Evolutionary conservation across 345 rosid genomes (phyloP), one percentile per base, ranked within the genome.

Genomic region (Eucalyptus pauciflora): DNA sequence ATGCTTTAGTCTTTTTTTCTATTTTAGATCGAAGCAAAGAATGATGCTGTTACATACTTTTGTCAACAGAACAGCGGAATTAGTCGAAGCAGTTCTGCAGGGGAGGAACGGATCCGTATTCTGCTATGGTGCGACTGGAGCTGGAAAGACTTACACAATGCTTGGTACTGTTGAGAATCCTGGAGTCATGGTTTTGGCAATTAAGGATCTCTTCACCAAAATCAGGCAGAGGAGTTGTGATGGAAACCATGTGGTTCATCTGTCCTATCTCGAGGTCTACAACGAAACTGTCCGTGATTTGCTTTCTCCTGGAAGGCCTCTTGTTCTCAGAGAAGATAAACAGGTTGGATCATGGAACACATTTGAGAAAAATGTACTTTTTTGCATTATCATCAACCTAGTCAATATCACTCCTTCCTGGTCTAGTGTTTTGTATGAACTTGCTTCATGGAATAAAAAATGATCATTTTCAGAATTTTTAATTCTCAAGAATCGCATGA

Each of bases 101-200:
- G 99, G 99, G 89, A 96, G 97, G 92, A 97, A 97, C 6, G 99
- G 99, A 56, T 97, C 99, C 4, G 99, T 97, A n/a, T 97, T 97
- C 93, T 97, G 99, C 92, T 97, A 97, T 64, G 99, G 99, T 56
- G 99, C 99, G 25, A 97, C 99, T 1, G 99, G 99, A 89, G 99
- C 99, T 64, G 99, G 99, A 51, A 97, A 97, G 94, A 97, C 99
- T 13, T 93, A 96, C 89, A 96, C 99, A 18, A 97, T 97, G 99
- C 93, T 97, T 8, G 99, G 99, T 27, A 96, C 99, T 10, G 14
- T 96, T 90, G 97, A 95, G 90, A 97, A 94, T 92, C 99, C 98
- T 11, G 99, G 99, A n/a, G 99, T 97, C 50, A 97, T 96, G 99
- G 99, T 95, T 91, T 94, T 96, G 93, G 99, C 99, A 56, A 97